phyloP scores from a whole-genome alignment of 1,284 basidiomycete species.

The Wolfiporia cocos region DNA sequence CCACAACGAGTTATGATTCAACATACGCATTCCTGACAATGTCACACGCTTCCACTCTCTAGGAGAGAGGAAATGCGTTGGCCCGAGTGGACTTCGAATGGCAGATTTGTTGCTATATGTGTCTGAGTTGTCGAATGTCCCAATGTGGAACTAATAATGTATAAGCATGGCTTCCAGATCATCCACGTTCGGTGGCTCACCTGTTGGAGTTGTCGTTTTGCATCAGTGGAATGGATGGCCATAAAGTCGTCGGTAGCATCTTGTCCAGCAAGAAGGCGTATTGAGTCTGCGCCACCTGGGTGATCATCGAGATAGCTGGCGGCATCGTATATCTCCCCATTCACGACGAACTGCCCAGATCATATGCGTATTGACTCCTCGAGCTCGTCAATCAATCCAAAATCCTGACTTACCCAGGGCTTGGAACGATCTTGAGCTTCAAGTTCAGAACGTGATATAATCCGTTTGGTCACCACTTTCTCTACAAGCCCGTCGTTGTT shows the following conservation, averaged over 20 bases:
- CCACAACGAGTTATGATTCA: constrained; percentile 44
- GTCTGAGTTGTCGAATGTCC: no score
- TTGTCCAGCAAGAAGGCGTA: constrained; percentile 52
- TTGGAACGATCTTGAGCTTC: constrained; percentile 36
- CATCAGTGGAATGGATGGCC: constrained; percentile 49
- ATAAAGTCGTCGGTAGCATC: constrained; percentile 64
- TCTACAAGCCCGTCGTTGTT: no score
- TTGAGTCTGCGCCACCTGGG: constrained; percentile 59
- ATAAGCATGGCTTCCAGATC: no score
- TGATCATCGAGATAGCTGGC: constrained; percentile 53
- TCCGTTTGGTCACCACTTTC: constrained; percentile 34
- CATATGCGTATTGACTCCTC: no score
- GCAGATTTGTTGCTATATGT: no score
- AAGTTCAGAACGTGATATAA: constrained; percentile 45
- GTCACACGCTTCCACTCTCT: constrained; percentile 47
- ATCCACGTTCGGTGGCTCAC: no score
- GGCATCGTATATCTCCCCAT: constrained; percentile 50
- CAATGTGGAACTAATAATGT: no score
- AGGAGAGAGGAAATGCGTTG: constrained; percentile 38
- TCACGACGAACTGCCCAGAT: constrained; percentile 46
- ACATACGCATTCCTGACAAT: constrained; percentile 33
- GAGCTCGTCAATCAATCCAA: background rate
- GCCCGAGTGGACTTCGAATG: no score
- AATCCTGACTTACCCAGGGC: constrained; percentile 32
- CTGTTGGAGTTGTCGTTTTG: constrained; percentile 39